Percentiles rank a stretch among this genome's conserved stretches.
Conservation (phyloP, 208 protist genomes). For the Acanthamoeba divionensis region DNA sequence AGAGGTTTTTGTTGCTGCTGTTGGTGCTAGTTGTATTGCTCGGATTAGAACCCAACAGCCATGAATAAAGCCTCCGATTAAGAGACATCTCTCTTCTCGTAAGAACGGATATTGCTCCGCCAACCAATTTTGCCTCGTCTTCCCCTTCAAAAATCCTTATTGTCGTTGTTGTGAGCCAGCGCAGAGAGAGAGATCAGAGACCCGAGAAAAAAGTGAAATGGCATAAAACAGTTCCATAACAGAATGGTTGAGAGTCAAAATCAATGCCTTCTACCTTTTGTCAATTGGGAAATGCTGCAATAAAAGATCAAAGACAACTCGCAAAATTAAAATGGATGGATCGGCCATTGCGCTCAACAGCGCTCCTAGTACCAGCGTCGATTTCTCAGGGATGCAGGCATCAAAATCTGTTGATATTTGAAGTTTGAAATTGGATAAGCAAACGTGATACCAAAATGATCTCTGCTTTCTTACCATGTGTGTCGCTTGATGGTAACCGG, state of each 20-base stretch:
- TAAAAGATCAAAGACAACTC: constrained; percentile 63
- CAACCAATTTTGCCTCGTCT: neutral
- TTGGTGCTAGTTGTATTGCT: neutral
- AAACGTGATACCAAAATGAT: no score
- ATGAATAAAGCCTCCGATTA: constrained; percentile 57
- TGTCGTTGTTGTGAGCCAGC: neutral
- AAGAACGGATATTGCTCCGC: neutral
- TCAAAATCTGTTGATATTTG: neutral
- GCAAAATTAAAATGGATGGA: constrained; percentile 55
- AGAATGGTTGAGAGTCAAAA: no score
- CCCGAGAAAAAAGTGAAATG: no score
- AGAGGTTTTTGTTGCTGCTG: no score
- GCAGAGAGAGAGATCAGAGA: neutral
- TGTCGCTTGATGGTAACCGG: constrained; percentile 32
- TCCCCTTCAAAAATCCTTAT: neutral
- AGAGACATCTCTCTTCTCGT: constrained; percentile 57
- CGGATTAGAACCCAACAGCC: neutral
- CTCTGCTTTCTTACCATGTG: no score
- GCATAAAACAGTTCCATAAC: no score
- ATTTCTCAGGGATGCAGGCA: constrained; percentile 59
- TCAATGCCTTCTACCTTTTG: neutral
- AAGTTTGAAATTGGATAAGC: no score
- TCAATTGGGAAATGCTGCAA: constrained; percentile 51
- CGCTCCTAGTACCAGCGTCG: constrained; percentile 55
- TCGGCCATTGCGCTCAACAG: constrained; percentile 51